Percentiles rank a stretch among this genome's conserved stretches.
These are phyloP conservation scores for Microbotryomycetes sp. DNA, from an alignment of 1,284 basidiomycete genomes.

Conservation along the genomic window DNA sequence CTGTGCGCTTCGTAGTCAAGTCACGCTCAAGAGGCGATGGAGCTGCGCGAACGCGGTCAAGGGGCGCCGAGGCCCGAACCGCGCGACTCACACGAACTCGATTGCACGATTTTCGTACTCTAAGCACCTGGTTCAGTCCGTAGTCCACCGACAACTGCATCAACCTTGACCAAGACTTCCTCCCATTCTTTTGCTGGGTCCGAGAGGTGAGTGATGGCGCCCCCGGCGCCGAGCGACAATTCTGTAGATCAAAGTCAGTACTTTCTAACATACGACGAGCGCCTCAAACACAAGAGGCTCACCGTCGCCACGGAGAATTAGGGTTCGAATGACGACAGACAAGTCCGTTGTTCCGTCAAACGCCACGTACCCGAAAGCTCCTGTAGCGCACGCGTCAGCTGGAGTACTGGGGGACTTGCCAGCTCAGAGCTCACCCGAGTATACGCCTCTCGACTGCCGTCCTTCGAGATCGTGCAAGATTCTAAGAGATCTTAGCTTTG, in stretches of 20 bases:
- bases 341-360: constrained; percentile 84
- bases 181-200: constrained; percentile 84
- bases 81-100: too few relatives aligned
- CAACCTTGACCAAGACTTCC: constrained; percentile 78
- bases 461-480: constrained; percentile 77
- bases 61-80: too few relatives aligned
- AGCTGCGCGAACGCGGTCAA: too few relatives aligned
- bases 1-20: too few relatives aligned
- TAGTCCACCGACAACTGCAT: constrained; percentile 38
- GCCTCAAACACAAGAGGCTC: too few relatives aligned
- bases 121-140: too few relatives aligned
- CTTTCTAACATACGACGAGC: too few relatives aligned
- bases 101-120: too few relatives aligned
- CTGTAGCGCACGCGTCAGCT: constrained; percentile 17
- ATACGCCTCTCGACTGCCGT: constrained; percentile 59
- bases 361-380: constrained; percentile 86
- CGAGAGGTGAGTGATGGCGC: constrained; percentile 90
- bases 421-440: constrained; percentile 54
- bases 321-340: constrained; percentile 43
- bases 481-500: constrained; percentile 87
- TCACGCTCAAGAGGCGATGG: too few relatives aligned
- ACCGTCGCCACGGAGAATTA: constrained; percentile 52
- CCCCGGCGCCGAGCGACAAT: constrained; percentile 71
- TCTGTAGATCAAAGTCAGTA: not conserved
- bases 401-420: not conserved